A percentile compares a stretch with the other conserved stretches of the same genome.
phyloP scores from a whole-genome alignment of 306 rosid genomes.

The Cicer pinnatifidum region DNA sequence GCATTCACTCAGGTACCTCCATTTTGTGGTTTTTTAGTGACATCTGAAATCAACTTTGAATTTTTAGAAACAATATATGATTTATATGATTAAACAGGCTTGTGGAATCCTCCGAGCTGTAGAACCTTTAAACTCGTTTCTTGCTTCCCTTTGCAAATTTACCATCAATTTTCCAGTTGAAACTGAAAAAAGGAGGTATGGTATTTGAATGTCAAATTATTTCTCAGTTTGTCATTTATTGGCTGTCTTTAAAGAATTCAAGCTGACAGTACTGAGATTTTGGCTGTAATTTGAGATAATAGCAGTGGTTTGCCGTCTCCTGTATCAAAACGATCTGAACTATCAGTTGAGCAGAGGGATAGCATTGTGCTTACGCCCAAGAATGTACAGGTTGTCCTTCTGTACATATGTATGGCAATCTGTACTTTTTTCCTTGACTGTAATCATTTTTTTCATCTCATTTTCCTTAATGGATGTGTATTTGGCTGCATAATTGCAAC shows the following conservation, averaged over 20 bases:
- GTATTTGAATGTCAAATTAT: conserved; percentile 26
- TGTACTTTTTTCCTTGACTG: conserved; percentile 27
- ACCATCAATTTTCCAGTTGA: conserved; percentile 90
- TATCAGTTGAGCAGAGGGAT: conserved; percentile 77
- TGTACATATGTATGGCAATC: conserved; percentile 38
- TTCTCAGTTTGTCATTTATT: conserved; percentile 34
- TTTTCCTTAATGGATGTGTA: conserved; percentile 26
- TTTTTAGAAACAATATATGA: conserved; percentile 34
- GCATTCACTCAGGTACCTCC: conserved; percentile 88
- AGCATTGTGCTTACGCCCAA: conserved; percentile 87
- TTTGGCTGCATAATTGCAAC: conserved; percentile 26
- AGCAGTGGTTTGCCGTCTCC: conserved; percentile 82
- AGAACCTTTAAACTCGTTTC: conserved; percentile 93
- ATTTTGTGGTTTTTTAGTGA: conserved; percentile 4
- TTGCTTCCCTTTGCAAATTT: conserved; percentile 97
- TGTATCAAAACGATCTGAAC: conserved; percentile 75
- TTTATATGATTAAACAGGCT: conserved; percentile 64
- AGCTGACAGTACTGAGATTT: conserved; percentile 50
- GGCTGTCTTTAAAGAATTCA: conserved; percentile 29
- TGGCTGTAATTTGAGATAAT: conserved; percentile 56
- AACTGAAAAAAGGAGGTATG: conserved; percentile 81
- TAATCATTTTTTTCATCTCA: conserved; percentile 30
- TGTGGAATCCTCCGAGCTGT: conserved; percentile 95
- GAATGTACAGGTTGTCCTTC: conserved; percentile 84
- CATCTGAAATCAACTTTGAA: conserved; percentile 37